phyloP scores from a whole-genome alignment of 768 basidiomycete species.

The Strobilomyces confusus region DNA sequence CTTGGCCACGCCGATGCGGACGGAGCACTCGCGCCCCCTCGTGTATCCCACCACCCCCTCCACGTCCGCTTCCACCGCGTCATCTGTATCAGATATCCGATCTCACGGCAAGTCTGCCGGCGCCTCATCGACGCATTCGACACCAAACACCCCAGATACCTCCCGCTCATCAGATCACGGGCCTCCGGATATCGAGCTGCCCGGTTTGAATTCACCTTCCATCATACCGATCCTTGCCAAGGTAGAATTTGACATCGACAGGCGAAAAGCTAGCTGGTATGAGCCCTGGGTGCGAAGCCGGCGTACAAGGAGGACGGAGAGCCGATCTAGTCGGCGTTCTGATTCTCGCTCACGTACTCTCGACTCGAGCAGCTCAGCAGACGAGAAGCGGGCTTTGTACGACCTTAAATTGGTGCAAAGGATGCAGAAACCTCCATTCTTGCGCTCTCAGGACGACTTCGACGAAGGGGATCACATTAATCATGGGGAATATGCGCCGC shows the following conservation, averaged over 20 bases:
- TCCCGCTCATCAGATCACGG: conserved; percentile 38
- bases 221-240: conserved; percentile 86
- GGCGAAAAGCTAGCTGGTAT: conserved; percentile 75
- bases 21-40: conserved; percentile 37
- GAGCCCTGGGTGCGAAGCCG: conserved; percentile 77
- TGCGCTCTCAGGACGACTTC: conserved; percentile 23
- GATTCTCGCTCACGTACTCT: conserved; percentile 20
- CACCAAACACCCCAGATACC: conserved; percentile 53
- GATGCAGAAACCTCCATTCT: conserved; percentile 39
- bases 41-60: conserved; percentile 35
- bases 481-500: conserved; percentile 25
- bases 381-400: conserved; percentile 39
- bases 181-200: conserved; percentile 54
- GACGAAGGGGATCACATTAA: conserved; percentile 29
- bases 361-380: conserved; percentile 20
- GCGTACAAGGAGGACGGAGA: conserved; percentile 51
- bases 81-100: conserved; percentile 46
- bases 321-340: conserved; percentile 30
- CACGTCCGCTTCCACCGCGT: conserved; percentile 45
- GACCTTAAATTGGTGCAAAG: conserved; percentile 50
- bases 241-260: conserved; percentile 93
- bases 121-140: conserved; percentile 41
- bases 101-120: conserved; percentile 47
- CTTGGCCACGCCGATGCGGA: conserved; percentile 41
- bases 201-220: conserved; percentile 59